phyloP scores from a whole-genome alignment of 768 basidiomycete species.

The Pholiota conissans region DNA sequence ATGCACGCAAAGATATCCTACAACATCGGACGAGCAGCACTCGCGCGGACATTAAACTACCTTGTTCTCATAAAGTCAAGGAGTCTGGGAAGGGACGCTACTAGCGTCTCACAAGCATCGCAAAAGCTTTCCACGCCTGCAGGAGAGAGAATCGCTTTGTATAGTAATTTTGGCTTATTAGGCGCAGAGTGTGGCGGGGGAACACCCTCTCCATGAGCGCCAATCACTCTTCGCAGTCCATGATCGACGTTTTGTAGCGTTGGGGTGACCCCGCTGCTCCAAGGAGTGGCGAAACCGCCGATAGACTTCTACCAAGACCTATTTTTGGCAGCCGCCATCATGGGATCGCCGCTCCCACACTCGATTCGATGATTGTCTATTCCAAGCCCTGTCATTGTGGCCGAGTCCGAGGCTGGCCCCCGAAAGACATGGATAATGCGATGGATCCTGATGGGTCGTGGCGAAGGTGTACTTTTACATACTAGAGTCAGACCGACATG shows the following conservation, averaged over 20 bases:
- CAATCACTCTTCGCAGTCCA: background rate
- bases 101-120: no score
- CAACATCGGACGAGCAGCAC: background rate
- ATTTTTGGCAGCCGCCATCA: background rate
- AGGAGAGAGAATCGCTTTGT: background rate
- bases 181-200: background rate
- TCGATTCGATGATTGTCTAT: background rate
- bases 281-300: conserved; percentile 6
- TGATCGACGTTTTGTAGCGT: background rate
- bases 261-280: background rate
- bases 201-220: background rate
- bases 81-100: background rate
- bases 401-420: background rate
- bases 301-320: conserved; percentile 1
- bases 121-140: no score
- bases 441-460: background rate
- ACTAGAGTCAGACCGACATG: no score
- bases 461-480: no score
- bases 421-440: background rate
- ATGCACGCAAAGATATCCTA: background rate
- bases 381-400: background rate
- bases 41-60: background rate
- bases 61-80: background rate
- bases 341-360: background rate
- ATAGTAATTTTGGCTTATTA: background rate